phyloP scores from a whole-genome alignment of 2,329 filamentous ascomycete species.

The Pezicula carpinea region DNA sequence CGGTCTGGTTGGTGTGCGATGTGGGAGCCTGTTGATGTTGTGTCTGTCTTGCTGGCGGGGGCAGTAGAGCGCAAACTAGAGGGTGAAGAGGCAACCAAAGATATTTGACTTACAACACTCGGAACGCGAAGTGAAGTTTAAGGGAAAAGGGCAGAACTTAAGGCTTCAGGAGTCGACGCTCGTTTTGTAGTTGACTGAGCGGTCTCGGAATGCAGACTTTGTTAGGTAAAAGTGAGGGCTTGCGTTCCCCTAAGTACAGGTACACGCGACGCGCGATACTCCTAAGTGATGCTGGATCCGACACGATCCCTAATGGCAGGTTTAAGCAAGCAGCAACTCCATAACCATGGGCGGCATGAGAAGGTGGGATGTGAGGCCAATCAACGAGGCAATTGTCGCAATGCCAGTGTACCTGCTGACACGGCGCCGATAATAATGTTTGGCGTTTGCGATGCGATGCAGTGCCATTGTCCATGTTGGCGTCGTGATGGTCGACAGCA shows the following conservation, averaged over 20 bases:
- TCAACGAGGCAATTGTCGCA: too few relatives aligned
- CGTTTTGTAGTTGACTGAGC: not conserved
- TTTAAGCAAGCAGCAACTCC: not conserved
- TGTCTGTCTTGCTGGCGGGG: conserved; percentile 2
- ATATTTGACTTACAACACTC: too few relatives aligned
- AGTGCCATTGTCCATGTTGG: too few relatives aligned
- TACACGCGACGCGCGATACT: not conserved
- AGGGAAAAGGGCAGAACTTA: not conserved
- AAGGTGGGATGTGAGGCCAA: too few relatives aligned
- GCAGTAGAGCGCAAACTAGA: not conserved
- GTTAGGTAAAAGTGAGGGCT: conserved; percentile 1
- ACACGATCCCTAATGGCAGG: conserved; percentile 3
- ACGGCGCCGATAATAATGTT: too few relatives aligned
- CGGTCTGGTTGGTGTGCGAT: not conserved
- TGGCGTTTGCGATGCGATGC: too few relatives aligned
- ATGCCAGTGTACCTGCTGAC: too few relatives aligned
- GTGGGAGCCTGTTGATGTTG: not conserved
- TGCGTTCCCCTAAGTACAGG: conserved; percentile 1
- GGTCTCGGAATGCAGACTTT: not conserved
- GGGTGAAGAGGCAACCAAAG: not conserved
- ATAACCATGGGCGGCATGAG: too few relatives aligned
- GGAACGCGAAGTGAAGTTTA: not conserved
- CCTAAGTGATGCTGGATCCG: conserved; percentile 2
- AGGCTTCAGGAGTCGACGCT: not conserved
- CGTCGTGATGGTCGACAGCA: too few relatives aligned